Conservation (phyloP, 2,329 filamentous ascomycete species). For the Colletotrichum orbiculare region DNA sequence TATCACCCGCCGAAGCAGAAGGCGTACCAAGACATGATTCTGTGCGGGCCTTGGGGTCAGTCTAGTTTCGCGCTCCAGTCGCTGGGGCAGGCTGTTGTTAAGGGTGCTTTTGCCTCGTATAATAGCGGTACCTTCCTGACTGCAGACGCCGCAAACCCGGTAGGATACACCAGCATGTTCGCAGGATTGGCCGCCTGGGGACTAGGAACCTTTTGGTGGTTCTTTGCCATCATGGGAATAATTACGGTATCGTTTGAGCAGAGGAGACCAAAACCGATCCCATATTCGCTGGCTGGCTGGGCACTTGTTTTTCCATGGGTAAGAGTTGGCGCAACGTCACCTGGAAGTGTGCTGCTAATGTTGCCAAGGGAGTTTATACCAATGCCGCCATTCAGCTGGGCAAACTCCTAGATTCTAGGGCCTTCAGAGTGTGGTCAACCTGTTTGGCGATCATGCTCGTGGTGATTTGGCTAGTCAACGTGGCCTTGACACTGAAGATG, state of each 20-base stretch:
- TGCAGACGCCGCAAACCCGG: slow-evolving; percentile 43
- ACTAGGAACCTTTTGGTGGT: slow-evolving; percentile 54
- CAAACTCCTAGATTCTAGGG: slow-evolving; percentile 49
- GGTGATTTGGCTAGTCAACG: slow-evolving; percentile 43
- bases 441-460: slow-evolving; percentile 48
- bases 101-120: slow-evolving; percentile 45
- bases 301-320: slow-evolving; percentile 53
- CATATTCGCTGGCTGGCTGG: slow-evolving; percentile 48
- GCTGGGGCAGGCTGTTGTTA: slow-evolving; percentile 47
- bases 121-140: slow-evolving; percentile 46
- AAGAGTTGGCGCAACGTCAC: slow-evolving; percentile 28
- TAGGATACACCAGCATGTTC: slow-evolving; percentile 49
- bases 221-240: slow-evolving; percentile 51
- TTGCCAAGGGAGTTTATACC: slow-evolving; percentile 49
- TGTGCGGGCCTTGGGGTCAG: slow-evolving; percentile 53
- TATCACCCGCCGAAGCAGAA: slow-evolving; percentile 41
- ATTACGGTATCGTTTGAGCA: slow-evolving; percentile 34
- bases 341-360: background rate
- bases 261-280: slow-evolving; percentile 38
- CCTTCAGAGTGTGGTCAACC: slow-evolving; percentile 52
- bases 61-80: slow-evolving; percentile 51
- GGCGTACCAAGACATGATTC: slow-evolving; percentile 52
- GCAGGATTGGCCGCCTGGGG: slow-evolving; percentile 52
- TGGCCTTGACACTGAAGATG: slow-evolving; percentile 3
- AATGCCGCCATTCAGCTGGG: slow-evolving; percentile 51